Conservation (phyloP, 2,329 filamentous ascomycete genomes). For the Venturiaceae sp. region DNA sequence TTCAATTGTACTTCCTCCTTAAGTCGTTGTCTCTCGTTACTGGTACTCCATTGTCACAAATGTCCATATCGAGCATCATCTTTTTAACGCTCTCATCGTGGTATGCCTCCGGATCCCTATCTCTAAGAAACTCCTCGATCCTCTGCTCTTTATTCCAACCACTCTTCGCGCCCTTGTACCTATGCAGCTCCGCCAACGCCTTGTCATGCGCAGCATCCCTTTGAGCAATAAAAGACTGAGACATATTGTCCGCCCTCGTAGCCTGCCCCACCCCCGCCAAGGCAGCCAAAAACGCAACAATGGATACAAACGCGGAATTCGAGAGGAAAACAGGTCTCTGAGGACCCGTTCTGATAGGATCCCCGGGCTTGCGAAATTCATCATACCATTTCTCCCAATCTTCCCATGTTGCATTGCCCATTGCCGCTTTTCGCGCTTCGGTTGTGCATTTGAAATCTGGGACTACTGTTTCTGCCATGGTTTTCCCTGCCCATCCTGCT, state of each 20-base stretch:
- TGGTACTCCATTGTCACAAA: slow-evolving; percentile 7
- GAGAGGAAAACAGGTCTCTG: slow-evolving; percentile 54
- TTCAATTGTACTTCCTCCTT: slow-evolving; percentile 4
- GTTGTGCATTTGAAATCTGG: slow-evolving; percentile 12
- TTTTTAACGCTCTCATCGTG: slow-evolving; percentile 3
- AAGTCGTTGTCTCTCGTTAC: background rate
- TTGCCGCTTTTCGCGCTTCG: slow-evolving; percentile 21
- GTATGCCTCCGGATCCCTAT: slow-evolving; percentile 20
- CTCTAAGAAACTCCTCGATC: slow-evolving; percentile 67
- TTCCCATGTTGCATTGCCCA: slow-evolving; percentile 89
- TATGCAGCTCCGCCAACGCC: slow-evolving; percentile 53
- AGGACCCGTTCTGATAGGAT: slow-evolving; percentile 25
- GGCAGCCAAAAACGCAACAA: slow-evolving; percentile 61
- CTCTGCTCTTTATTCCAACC: slow-evolving; percentile 42
- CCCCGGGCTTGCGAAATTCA: slow-evolving; percentile 45
- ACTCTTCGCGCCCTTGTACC: slow-evolving; percentile 43
- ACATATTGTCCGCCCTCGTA: slow-evolving; percentile 54
- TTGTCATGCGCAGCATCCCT: slow-evolving; percentile 56
- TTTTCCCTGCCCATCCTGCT: slow-evolving; percentile 55
- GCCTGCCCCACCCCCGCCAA: slow-evolving; percentile 65
- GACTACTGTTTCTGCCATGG: slow-evolving; percentile 13
- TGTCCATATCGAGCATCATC: slow-evolving; percentile 7
- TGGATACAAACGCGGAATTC: slow-evolving; percentile 65
- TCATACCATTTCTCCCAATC: slow-evolving; percentile 67
- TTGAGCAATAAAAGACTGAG: slow-evolving; percentile 54